phyloP scores from a whole-genome alignment of 345 rosid species.

The Dipteronia dyeriana region DNA sequence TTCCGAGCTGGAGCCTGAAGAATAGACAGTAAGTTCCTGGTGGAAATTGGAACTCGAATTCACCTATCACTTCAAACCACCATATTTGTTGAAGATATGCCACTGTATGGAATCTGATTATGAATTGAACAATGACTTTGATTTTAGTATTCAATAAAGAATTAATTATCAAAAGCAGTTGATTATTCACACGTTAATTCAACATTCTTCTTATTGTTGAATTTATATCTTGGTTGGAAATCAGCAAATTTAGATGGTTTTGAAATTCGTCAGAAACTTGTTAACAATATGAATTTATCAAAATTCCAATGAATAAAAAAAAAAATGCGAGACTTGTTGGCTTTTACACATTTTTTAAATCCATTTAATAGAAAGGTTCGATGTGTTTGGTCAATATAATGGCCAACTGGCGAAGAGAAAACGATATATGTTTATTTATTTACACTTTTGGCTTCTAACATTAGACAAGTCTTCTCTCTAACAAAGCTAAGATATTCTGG shows the following conservation, averaged over 20 bases:
- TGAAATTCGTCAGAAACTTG: background rate
- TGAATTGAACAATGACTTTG: background rate
- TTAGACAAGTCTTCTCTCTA: no score
- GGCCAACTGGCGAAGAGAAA: no score
- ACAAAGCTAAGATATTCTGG: no score
- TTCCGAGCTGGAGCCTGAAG: slow-evolving; percentile 78
- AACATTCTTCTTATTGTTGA: background rate
- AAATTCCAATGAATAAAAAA: no score
- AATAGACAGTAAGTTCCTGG: slow-evolving; percentile 67
- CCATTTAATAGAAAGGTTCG: background rate
- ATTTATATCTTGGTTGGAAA: background rate
- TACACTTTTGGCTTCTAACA: no score
- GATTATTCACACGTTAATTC: no score
- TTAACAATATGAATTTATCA: background rate
- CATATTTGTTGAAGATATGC: slow-evolving; percentile 95
- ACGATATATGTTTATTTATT: no score
- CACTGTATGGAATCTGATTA: slow-evolving; percentile 57
- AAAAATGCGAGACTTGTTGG: background rate
- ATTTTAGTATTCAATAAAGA: background rate
- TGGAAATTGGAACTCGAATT: slow-evolving; percentile 68
- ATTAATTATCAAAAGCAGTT: no score
- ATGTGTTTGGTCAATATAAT: no score
- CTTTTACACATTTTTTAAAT: background rate
- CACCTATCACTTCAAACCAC: slow-evolving; percentile 94
- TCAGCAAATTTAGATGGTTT: background rate